Conservation (phyloP, 192 early-diverging fungal species). For the Backusella tuberculispora region DNA sequence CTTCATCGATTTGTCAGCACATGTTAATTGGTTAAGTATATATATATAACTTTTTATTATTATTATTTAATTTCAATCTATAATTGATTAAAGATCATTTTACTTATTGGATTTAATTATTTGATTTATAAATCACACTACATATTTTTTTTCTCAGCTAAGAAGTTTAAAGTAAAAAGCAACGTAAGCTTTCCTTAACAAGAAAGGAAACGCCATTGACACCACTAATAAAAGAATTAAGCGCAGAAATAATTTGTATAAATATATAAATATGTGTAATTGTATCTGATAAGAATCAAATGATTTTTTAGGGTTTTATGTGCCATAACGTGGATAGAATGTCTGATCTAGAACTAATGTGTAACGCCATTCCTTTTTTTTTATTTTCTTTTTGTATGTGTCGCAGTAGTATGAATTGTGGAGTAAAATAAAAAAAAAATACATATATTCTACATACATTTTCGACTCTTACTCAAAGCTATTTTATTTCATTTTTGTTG, state of each 20-base stretch:
- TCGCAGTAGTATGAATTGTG: too few species aligned
- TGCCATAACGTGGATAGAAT: neutral
- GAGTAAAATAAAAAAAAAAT: neutral
- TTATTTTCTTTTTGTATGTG: neutral
- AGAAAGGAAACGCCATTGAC: neutral
- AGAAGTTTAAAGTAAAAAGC: neutral
- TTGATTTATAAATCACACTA: neutral
- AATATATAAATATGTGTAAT: neutral
- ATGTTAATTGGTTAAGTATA: conserved; percentile 10
- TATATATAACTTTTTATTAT: neutral
- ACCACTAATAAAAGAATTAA: neutral
- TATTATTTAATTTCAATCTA: neutral
- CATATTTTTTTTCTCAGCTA: neutral
- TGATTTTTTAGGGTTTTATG: neutral
- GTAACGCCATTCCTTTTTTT: neutral
- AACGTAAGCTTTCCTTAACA: conserved; percentile 8
- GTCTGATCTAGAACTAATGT: neutral
- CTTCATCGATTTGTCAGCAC: conserved; percentile 6
- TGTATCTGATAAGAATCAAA: neutral
- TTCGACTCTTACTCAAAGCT: neutral
- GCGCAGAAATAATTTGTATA: neutral
- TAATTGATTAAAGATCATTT: neutral
- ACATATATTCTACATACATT: neutral
- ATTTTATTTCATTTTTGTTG: neutral
- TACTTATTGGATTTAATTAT: neutral